Evolutionary conservation across 2,329 filamentous ascomycete species (phyloP).

Genomic region (Colletotrichum liriopes): DNA sequence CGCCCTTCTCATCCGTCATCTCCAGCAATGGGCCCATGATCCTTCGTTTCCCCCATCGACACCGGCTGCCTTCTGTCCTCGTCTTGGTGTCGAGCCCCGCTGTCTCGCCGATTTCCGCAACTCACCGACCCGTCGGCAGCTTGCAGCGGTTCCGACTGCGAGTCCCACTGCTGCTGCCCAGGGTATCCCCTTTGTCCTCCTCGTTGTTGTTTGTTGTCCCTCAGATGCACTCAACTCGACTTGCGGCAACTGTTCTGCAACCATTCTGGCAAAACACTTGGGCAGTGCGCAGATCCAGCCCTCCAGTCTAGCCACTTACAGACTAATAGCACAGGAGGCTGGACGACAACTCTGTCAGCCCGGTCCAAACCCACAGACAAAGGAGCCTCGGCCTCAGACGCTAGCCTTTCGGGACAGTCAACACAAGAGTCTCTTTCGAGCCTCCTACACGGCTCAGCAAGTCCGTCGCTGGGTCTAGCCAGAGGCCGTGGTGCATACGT

Average conservation of each 20-base stretch:
- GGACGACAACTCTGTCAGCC: constrained; percentile 3
- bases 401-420: background rate
- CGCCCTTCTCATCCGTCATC: constrained; percentile 27
- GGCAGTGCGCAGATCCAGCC: constrained; percentile 1
- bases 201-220: background rate
- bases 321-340: constrained; percentile 8
- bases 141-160: background rate
- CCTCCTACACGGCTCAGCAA: background rate
- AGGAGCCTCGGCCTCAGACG: constrained; percentile 4
- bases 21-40: constrained; percentile 36
- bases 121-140: background rate
- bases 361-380: constrained; percentile 8
- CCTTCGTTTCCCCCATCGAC: constrained; percentile 23
- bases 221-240: background rate
- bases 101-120: constrained; percentile 23
- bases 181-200: background rate
- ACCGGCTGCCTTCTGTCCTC: background rate
- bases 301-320: constrained; percentile 1
- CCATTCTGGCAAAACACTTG: background rate
- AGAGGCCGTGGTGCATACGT: background rate
- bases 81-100: background rate
- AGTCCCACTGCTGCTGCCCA: background rate
- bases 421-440: background rate
- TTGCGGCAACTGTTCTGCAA: background rate
- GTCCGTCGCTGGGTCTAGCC: constrained; percentile 2